A percentile compares a stretch with the other conserved stretches of the same genome.
Conservation (phyloP, 2,329 filamentous ascomycete genomes). For the Allantophomopsis cytisporea region DNA sequence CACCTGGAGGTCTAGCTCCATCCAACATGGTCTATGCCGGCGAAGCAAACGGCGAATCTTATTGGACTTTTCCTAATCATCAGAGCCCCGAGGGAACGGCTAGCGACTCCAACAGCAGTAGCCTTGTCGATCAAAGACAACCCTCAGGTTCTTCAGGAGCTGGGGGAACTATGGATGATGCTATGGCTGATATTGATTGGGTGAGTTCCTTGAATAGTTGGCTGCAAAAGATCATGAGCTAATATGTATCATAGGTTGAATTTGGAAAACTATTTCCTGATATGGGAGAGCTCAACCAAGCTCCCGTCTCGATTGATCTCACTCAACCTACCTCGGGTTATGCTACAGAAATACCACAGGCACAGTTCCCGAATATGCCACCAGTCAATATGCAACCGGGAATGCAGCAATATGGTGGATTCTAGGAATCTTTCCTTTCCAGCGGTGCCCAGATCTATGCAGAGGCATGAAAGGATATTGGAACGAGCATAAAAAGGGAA, state of each 20-base stretch:
- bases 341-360: no score
- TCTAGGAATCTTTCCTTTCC: no score
- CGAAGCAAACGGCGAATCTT: conserved; percentile 31
- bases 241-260: background rate
- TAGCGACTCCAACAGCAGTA: conserved; percentile 28
- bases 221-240: background rate
- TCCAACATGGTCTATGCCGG: conserved; percentile 25
- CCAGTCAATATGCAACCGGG: no score
- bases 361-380: no score
- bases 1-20: conserved; percentile 1
- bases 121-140: conserved; percentile 9
- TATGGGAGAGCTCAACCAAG: background rate
- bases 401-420: no score
- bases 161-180: conserved; percentile 14
- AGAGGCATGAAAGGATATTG: no score
- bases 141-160: conserved; percentile 1
- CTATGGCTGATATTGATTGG: conserved; percentile 50
- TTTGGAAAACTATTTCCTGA: background rate
- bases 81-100: conserved; percentile 23
- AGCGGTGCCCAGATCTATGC: no score
- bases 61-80: conserved; percentile 26
- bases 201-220: conserved; percentile 25
- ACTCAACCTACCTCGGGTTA: no score
- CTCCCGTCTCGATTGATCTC: no score
- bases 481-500: no score